phyloP scores from a whole-genome alignment of 768 basidiomycete species.

The Paxillus involutus region DNA sequence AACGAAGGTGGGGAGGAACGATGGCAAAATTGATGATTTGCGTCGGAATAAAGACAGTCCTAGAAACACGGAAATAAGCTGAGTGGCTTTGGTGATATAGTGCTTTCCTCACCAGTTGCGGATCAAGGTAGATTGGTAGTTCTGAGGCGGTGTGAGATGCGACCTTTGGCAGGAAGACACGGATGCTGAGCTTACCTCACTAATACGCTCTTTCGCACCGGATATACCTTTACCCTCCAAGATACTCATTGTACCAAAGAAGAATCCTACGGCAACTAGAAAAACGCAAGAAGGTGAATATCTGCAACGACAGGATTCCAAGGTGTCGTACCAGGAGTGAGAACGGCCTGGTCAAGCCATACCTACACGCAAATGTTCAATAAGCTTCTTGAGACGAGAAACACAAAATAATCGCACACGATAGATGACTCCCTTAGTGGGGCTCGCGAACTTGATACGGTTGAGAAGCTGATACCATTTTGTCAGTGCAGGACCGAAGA shows the following conservation, averaged over 20 bases:
- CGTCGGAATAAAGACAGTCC: slow-evolving; percentile 74
- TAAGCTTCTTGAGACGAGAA: background rate
- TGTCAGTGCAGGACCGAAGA: slow-evolving; percentile 83
- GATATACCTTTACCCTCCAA: slow-evolving; percentile 69
- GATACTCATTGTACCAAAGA: slow-evolving; percentile 76
- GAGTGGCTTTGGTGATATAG: background rate
- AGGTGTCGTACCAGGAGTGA: slow-evolving; percentile 60
- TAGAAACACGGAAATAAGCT: slow-evolving; percentile 18
- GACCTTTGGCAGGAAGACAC: background rate
- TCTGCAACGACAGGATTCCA: slow-evolving; percentile 3
- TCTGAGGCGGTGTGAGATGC: slow-evolving; percentile 37
- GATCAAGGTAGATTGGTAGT: slow-evolving; percentile 70
- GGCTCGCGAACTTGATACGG: slow-evolving; percentile 63
- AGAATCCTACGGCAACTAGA: slow-evolving; percentile 46
- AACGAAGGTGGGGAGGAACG: slow-evolving; percentile 75
- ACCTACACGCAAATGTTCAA: slow-evolving; percentile 43
- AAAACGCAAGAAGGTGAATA: slow-evolving; percentile 4
- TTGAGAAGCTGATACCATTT: slow-evolving; percentile 80
- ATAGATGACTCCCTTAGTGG: slow-evolving; percentile 57
- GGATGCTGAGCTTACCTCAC: slow-evolving; percentile 24
- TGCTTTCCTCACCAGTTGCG: slow-evolving; percentile 64
- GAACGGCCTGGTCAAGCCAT: slow-evolving; percentile 76
- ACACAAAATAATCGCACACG: slow-evolving; percentile 43
- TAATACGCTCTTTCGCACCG: slow-evolving; percentile 50
- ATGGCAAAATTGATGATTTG: slow-evolving; percentile 79